Base-by-base conservation (phyloP, 805 yeast species). In the Metschnikowia gelsemii region DNA sequence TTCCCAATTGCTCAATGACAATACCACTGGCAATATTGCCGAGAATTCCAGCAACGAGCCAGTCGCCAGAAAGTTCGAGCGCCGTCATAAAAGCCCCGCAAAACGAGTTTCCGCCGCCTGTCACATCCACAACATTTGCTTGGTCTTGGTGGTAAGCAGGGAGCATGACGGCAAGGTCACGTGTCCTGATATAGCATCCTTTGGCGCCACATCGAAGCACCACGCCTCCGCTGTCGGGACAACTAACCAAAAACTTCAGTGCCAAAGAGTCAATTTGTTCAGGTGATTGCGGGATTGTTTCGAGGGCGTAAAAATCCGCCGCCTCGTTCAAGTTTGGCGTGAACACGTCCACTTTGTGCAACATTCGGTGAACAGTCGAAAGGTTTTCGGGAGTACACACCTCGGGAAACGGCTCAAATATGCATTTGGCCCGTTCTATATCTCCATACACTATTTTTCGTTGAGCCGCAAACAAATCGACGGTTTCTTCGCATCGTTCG, bases 371-470 rank as follows among this genome's bases (percentile, higher is more conserved):
- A 27, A 79, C 60, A 3, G 23, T 33, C 1, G 24, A 38, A 19
- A 52, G 52, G 43, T 78, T 71, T 24, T 72, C 81, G 2, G 79
- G 74, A 0, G 55, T 59, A 58, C 96, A 87, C 16, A 75, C 75
- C 44, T 80, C 85, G 1, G 97, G 97, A 6, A 85, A 76, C 0
- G 97, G 96, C 61, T 90, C 98, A 82, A 89, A 91, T 0, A 85
- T 74, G 40, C 79, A 69, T 2, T 68, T 51, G n/a, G 80, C 77
- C 1, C 36, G 25, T 2, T 35, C 11, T 5, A 42, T 35, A 3
- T 21, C 7, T 11, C 31, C 33, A 3, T 25, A n/a, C 9, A 12
- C 18, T 13, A 19, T 20, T 2, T 42, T 38, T 25, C 36, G 24
- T 11, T 11, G 32, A 16, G 40, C 40, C 11, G 34, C n/a, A 26